These are phyloP conservation scores for Penicillium roqueforti DNA, from an alignment of 495 filamentous ascomycete genomes.

Conservation along the genomic window DNA sequence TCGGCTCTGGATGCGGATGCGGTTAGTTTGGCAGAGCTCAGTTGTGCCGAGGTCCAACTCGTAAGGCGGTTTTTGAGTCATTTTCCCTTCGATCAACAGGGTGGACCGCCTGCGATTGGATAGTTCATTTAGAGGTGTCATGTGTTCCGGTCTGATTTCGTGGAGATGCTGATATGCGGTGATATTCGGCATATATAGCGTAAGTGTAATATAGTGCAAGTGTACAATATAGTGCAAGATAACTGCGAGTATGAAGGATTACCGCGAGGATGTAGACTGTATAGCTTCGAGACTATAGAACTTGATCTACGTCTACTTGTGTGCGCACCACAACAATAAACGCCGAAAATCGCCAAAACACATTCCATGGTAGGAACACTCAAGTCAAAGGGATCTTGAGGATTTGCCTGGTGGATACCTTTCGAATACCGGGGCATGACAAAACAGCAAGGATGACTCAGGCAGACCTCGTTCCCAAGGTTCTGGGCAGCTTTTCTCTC, in stretches of 20 bases:
- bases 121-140: background rate
- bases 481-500: background rate
- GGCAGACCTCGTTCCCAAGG: background rate
- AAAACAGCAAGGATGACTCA: slow-evolving; percentile 22
- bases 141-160: slow-evolving; percentile 16
- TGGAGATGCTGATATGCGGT: background rate
- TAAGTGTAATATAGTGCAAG: too few relatives aligned
- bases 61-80: slow-evolving; percentile 21
- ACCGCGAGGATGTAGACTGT: background rate
- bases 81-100: slow-evolving; percentile 8
- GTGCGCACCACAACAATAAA: background rate
- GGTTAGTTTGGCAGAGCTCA: slow-evolving; percentile 7
- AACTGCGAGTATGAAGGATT: too few relatives aligned
- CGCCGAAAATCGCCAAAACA: background rate
- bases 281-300: background rate
- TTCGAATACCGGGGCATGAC: slow-evolving; percentile 33
- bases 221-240: too few relatives aligned
- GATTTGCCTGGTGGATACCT: slow-evolving; percentile 17
- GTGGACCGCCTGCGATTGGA: slow-evolving; percentile 9
- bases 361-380: background rate
- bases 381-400: background rate
- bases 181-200: background rate
- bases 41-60: slow-evolving; percentile 27
- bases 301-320: background rate
- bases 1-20: slow-evolving; percentile 2